Base-by-base conservation (phyloP, 345 rosid genomes). In the Clausena lansium region DNA sequence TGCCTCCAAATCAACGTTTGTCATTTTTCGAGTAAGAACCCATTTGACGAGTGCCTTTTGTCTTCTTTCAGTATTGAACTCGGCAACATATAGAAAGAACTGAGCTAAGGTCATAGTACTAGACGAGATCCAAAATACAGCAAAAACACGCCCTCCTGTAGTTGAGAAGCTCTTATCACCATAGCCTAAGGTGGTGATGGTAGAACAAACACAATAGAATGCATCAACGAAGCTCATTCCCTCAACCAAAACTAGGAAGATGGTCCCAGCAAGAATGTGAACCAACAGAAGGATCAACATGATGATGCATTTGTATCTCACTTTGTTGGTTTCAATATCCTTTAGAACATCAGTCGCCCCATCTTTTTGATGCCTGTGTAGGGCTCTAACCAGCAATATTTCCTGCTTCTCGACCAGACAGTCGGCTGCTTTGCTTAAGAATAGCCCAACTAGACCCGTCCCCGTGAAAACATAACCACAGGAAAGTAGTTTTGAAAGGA, bases 341-440 rank as follows among this genome's bases (percentile, higher is more conserved):
- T 86, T 88, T 7, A 87, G 83, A 45, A 88, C 80, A 13, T 87
- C 89, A 19, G 75, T 50, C 7, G 87, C 83, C 41, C 90, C 89
- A 22, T 76, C 74, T 57, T 81, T 87, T 57, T 84, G 80, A 63
- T 79, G 81, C 79, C 78, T 54, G 76, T 86, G 89, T 0, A 96
- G 75, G 55, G 97, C 97, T 67, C 81, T 85, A 55, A 89, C 85
- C 60, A 96, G 90, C 83, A 92, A 78, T 19, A 69, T 74, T 87
- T 96, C 99, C 82, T 93, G 98, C 89, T 92, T 92, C 78, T 93
- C 98, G 14, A 89, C 92, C 63, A 93, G 74, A 79, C 92, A 96
- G 67, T 96, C 93, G 2, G 92, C 98, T 28, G 94, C 97, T 87
- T 83, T 86, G 74, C 88, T 86, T 63, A 93, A 73, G n/a, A 90